A percentile compares a stretch with the other conserved stretches of the same genome.
Conservation (phyloP, 371 early-diverging fungal species). For the Rhizopus sp. region DNA sequence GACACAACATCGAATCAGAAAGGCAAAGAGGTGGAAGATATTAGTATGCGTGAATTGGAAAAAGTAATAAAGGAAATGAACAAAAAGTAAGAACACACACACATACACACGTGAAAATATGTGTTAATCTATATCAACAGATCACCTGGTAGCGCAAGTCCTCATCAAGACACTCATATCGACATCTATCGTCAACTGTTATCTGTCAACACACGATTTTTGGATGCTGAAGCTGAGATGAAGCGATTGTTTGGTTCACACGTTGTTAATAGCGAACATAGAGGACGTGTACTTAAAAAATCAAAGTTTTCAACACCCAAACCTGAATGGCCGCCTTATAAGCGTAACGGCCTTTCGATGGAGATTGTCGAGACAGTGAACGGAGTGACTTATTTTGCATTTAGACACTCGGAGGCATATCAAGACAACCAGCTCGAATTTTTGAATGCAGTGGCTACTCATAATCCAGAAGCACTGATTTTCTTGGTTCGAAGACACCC, state of each 20-base stretch:
- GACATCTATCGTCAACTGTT: constrained; percentile 53
- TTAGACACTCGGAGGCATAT: constrained; percentile 73
- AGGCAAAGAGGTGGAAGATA: constrained; percentile 47
- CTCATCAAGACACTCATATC: background rate
- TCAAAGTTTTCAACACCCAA: constrained; percentile 73
- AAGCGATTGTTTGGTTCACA: constrained; percentile 86
- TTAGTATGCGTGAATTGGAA: constrained; percentile 66
- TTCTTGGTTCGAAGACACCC: constrained; percentile 73
- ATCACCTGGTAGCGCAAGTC: constrained; percentile 2
- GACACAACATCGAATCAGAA: constrained; percentile 19
- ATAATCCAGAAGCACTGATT: constrained; percentile 77
- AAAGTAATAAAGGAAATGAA: constrained; percentile 57
- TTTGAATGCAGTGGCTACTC: constrained; percentile 67
- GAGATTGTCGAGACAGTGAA: constrained; percentile 57
- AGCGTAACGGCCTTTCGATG: constrained; percentile 74
- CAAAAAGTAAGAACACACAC: constrained; percentile 37
- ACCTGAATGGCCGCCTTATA: constrained; percentile 78
- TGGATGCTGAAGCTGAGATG: constrained; percentile 90
- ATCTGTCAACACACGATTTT: constrained; percentile 61
- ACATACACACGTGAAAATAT: background rate
- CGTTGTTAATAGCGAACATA: constrained; percentile 63
- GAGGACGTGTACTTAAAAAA: constrained; percentile 53
- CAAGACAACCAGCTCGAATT: constrained; percentile 76
- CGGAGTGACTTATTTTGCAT: constrained; percentile 59
- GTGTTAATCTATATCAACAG: background rate